Conservation (phyloP, 352 stramenopile species). For the Peronospora belbahrii region DNA sequence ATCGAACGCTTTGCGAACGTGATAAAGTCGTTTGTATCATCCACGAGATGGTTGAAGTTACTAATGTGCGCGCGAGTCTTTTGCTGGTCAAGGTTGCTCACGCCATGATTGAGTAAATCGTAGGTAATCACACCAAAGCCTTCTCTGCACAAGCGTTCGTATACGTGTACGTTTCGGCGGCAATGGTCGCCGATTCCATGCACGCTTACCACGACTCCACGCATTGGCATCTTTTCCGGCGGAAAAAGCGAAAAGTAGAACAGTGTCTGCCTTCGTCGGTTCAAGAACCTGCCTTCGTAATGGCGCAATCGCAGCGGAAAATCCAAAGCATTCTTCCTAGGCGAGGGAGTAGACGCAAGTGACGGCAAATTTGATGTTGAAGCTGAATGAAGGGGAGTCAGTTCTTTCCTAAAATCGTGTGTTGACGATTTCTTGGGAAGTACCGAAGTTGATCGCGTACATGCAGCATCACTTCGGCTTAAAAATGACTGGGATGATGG, state of each 20-base stretch:
- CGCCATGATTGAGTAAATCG: slow-evolving; percentile 41
- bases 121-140: slow-evolving; percentile 44
- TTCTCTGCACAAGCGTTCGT: slow-evolving; percentile 35
- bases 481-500: slow-evolving; percentile 1
- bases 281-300: slow-evolving; percentile 32
- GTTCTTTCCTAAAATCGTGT: not conserved
- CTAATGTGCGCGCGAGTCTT: slow-evolving; percentile 32
- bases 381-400: slow-evolving; percentile 9
- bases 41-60: slow-evolving; percentile 36
- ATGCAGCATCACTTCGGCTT: slow-evolving; percentile 4
- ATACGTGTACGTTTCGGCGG: slow-evolving; percentile 33
- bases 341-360: slow-evolving; percentile 6
- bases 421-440: slow-evolving; percentile 5
- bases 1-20: slow-evolving; percentile 30
- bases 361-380: slow-evolving; percentile 18
- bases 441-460: slow-evolving; percentile 12
- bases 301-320: slow-evolving; percentile 28
- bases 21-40: slow-evolving; percentile 44
- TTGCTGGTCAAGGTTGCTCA: slow-evolving; percentile 32
- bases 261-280: slow-evolving; percentile 30
- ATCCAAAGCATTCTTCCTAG: slow-evolving; percentile 2
- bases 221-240: slow-evolving; percentile 18
- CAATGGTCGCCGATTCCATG: slow-evolving; percentile 44
- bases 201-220: slow-evolving; percentile 36
- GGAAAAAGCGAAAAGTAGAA: slow-evolving; percentile 41